Percentiles rank a stretch among this genome's conserved stretches.
Conservation (phyloP, 2,329 filamentous ascomycete genomes). For the Pezicula neosporulosa region DNA sequence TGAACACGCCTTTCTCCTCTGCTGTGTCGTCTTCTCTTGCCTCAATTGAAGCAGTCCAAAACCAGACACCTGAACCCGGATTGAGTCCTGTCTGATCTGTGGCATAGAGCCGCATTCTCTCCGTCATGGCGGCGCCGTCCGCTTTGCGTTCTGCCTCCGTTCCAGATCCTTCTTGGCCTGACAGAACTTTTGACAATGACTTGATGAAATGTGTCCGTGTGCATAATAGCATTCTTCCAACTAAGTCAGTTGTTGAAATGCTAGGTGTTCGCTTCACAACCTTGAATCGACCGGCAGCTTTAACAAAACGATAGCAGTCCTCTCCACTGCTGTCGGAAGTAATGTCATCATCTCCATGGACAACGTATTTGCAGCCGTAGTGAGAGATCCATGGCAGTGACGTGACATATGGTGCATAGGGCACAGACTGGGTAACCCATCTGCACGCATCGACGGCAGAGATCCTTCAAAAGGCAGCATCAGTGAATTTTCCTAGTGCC, state of each 20-base stretch:
- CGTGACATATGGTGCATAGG: conserved; percentile 91
- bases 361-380: conserved; percentile 93
- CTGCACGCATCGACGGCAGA: conserved; percentile 92
- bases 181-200: conserved; percentile 66
- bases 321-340: conserved; percentile 90
- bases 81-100: conserved; percentile 78
- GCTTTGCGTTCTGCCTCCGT: conserved; percentile 62
- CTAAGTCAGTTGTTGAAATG: conserved; percentile 97
- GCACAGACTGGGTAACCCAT: conserved; percentile 83
- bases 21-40: conserved; percentile 30
- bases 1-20: conserved; percentile 64
- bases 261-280: conserved; percentile 95
- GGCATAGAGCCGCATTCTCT: conserved; percentile 80
- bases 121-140: conserved; percentile 65
- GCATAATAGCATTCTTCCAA: conserved; percentile 94
- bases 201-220: conserved; percentile 93
- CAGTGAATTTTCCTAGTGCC: conserved; percentile 19
- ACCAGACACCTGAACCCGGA: conserved; percentile 82
- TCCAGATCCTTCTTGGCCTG: conserved; percentile 70
- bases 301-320: conserved; percentile 98
- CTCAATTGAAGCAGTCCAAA: conserved; percentile 59
- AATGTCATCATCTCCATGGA: conserved; percentile 96
- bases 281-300: conserved; percentile 89
- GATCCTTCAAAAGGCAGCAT: conserved; percentile 50
- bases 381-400: conserved; percentile 90